Conservation (phyloP, 2,329 filamentous ascomycete species). For the Beauveria sp. region DNA sequence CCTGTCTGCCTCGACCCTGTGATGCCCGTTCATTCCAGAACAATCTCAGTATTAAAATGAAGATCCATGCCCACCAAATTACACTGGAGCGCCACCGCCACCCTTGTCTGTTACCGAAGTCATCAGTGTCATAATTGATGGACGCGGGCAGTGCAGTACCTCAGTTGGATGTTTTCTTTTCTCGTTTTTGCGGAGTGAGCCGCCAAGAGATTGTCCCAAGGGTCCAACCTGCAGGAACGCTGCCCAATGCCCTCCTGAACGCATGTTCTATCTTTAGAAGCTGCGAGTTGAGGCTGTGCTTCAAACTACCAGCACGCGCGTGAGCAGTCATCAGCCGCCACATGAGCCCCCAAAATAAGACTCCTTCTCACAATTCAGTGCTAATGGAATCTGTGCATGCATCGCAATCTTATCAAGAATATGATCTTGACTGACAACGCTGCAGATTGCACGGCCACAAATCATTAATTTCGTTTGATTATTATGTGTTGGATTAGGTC, state of each 20-base stretch:
- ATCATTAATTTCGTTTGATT: not conserved
- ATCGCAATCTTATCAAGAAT: not conserved
- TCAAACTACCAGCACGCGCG: not conserved
- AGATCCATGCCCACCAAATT: conserved; percentile 3
- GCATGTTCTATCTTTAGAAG: conserved; percentile 8
- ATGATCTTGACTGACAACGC: not conserved
- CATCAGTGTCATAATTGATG: not conserved
- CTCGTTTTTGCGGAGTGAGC: no score
- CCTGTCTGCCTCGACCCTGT: not conserved
- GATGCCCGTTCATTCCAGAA: not conserved
- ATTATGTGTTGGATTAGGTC: not conserved
- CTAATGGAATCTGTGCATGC: not conserved
- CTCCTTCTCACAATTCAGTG: not conserved
- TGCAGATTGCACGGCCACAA: not conserved
- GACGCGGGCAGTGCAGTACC: not conserved
- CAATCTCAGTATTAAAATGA: not conserved
- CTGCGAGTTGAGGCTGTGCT: conserved; percentile 1
- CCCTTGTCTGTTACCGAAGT: not conserved
- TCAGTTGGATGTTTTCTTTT: not conserved
- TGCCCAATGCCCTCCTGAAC: not conserved
- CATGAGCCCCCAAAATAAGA: not conserved
- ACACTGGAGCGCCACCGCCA: not conserved
- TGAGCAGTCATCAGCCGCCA: not conserved
- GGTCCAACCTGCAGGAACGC: no score
- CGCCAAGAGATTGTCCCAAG: no score